These are phyloP conservation scores for Cadophora sp. DNA, from an alignment of 2,329 filamentous ascomycete species.

Conservation along the genomic window DNA sequence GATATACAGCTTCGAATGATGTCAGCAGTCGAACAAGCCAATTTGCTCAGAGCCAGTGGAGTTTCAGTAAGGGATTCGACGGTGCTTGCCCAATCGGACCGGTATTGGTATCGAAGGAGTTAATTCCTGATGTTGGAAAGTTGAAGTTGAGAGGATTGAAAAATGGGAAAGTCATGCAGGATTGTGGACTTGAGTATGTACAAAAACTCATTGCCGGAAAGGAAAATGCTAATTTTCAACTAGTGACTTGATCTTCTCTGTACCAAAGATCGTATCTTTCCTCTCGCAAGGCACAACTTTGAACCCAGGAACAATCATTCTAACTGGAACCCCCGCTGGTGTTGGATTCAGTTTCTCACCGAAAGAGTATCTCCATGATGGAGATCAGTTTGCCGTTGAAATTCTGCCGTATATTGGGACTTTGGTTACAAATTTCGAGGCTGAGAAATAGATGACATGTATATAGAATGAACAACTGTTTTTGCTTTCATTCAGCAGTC, in stretches of 20 bases:
- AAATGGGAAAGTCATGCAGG: slow-evolving; percentile 59
- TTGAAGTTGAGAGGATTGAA: slow-evolving; percentile 52
- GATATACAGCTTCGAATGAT: slow-evolving; percentile 64
- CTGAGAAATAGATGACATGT: slow-evolving; percentile 41
- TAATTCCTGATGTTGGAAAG: slow-evolving; percentile 50
- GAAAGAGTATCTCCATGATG: slow-evolving; percentile 51
- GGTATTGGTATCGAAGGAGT: slow-evolving; percentile 52
- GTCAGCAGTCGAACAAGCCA: slow-evolving; percentile 59
- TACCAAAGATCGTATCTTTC: slow-evolving; percentile 52
- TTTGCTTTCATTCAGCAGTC: neutral
- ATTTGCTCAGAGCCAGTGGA: slow-evolving; percentile 56
- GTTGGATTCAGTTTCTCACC: slow-evolving; percentile 42
- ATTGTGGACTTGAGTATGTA: slow-evolving; percentile 50
- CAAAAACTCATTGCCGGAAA: neutral
- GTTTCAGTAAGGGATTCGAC: slow-evolving; percentile 58
- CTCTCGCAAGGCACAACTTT: slow-evolving; percentile 52
- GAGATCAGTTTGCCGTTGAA: slow-evolving; percentile 56
- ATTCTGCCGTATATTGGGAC: slow-evolving; percentile 56
- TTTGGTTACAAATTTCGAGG: slow-evolving; percentile 51
- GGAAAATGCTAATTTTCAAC: slow-evolving; percentile 19
- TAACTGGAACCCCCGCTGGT: slow-evolving; percentile 55
- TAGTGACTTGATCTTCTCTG: slow-evolving; percentile 54
- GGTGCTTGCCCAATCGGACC: slow-evolving; percentile 57
- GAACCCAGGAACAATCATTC: slow-evolving; percentile 51
- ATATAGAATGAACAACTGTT: neutral